These are phyloP conservation scores for Kodamaea sagamina DNA, from an alignment of 805 yeast genomes.

Conservation along the genomic window DNA sequence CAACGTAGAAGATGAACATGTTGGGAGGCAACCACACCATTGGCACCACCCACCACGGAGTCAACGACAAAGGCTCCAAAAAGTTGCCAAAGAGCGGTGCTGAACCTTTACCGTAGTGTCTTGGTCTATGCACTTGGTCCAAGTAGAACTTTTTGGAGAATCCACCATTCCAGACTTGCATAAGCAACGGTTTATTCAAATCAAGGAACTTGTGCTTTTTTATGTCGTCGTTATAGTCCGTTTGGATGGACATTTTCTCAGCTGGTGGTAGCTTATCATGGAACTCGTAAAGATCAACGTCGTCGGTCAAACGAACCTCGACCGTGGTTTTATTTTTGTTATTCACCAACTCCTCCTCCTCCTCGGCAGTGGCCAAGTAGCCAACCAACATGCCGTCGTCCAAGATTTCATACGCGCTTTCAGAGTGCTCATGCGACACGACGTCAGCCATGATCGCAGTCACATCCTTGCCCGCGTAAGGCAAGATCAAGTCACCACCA, in stretches of 20 bases:
- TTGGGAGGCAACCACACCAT: constrained; percentile 83
- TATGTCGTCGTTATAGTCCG: constrained; percentile 74
- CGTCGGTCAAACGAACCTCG: constrained; percentile 49
- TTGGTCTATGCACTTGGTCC: constrained; percentile 96
- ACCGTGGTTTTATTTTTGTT: constrained; percentile 60
- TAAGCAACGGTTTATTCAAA: constrained; percentile 73
- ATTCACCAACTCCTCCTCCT: constrained; percentile 67
- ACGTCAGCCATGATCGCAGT: constrained; percentile 78
- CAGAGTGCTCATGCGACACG: constrained; percentile 75
- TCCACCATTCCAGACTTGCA: constrained; percentile 74
- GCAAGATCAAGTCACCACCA: constrained; percentile 58
- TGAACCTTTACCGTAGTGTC: constrained; percentile 96
- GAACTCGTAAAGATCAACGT: constrained; percentile 39
- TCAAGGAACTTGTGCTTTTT: constrained; percentile 84
- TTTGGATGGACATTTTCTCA: constrained; percentile 70
- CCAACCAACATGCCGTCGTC: constrained; percentile 81
- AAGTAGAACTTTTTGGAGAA: constrained; percentile 88
- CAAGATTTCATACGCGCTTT: constrained; percentile 81
- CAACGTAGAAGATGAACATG: constrained; percentile 59
- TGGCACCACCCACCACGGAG: constrained; percentile 96
- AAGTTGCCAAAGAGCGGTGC: constrained; percentile 96
- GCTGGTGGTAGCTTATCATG: constrained; percentile 70
- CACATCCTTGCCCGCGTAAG: constrained; percentile 60
- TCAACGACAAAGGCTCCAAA: constrained; percentile 84
- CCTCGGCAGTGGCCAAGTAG: constrained; percentile 77